Evolutionary conservation across 441 rosid genomes (phyloP), one percentile per base, ranked within the genome.

Genomic region (Gossypium davidsonii): DNA sequence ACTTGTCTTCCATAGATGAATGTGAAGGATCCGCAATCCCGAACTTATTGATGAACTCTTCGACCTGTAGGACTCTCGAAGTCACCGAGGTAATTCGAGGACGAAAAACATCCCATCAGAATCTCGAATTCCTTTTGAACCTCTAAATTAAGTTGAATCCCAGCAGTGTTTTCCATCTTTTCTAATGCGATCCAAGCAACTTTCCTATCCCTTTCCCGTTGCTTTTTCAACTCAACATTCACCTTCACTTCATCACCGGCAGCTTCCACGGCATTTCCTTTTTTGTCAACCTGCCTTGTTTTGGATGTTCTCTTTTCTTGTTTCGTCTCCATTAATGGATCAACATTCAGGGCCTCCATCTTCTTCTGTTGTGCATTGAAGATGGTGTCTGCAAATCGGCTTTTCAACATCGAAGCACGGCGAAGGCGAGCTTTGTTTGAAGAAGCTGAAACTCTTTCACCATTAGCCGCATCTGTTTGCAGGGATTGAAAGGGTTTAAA

Each of bases 251-350:
- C 76, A 6, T 46, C 51, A 46, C 81, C 51, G 46, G 97, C 92
- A 70, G 83, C 85, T 83, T 81, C 82, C 17, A 89, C 88, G 44
- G 88, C 91, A 81, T 71, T 82, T 10, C 88, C 87, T 72, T 80
- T 86, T 77, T 92, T 94, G 91, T 88, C 90, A 17, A 70, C 88
- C 75, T 80, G 96, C 77, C 79, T 79, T 79, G 68, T 85, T 70
- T 91, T 89, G 61, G 88, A 73, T 79, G 79, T 76, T 82, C 89
- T 91, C 78, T 86, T 93, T 72, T 91, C 92, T 67, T 57, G 83
- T 67, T 79, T 88, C 73, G 87, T 5, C 79, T 82, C 90, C 31
- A 66, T 31, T 31, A 31, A 1, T 31, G 34, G 6, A 31, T 4
- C 34, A 31, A 5, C 34, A 31, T 31, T 31, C 34, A 31, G 34